Evolutionary conservation across 306 rosid species (phyloP).

Genomic region (Styphnolobium japonicum): DNA sequence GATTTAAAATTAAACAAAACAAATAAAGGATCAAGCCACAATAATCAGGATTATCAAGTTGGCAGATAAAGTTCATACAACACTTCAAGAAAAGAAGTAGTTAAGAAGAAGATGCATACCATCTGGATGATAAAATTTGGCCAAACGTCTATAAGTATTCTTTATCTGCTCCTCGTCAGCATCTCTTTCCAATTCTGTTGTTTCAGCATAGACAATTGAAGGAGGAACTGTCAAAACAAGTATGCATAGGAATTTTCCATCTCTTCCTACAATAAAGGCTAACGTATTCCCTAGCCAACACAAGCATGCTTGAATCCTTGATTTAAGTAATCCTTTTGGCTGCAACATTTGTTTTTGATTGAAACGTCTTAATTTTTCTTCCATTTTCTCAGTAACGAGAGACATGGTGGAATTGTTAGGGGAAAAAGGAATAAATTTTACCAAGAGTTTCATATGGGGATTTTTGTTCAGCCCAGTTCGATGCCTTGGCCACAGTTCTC

Average conservation of each 20-base stretch:
- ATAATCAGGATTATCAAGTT: neutral
- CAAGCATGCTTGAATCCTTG: neutral
- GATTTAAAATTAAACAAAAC: neutral
- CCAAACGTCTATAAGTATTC: constrained; percentile 84
- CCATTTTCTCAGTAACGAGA: neutral
- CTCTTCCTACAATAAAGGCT: constrained; percentile 2
- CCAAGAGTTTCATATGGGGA: constrained; percentile 95
- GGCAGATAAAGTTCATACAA: neutral
- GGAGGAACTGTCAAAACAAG: constrained; percentile 17
- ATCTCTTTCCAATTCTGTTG: constrained; percentile 74
- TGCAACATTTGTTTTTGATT: neutral
- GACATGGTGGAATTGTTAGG: neutral
- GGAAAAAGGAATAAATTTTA: constrained; percentile 25
- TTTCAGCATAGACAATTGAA: constrained; percentile 10
- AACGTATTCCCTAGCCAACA: neutral
- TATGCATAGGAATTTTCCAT: constrained; percentile 8
- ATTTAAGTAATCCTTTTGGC: neutral
- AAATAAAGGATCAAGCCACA: neutral
- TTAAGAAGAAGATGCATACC: constrained; percentile 52
- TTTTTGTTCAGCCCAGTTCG: constrained; percentile 70
- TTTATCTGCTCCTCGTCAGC: constrained; percentile 90
- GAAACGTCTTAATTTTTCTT: neutral
- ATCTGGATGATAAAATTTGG: constrained; percentile 96
- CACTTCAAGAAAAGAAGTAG: neutral
- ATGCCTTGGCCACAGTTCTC: constrained; percentile 60